These are phyloP conservation scores for Poa annua DNA, from an alignment of 176 grass and related monocot genomes.

Conservation along the genomic window DNA sequence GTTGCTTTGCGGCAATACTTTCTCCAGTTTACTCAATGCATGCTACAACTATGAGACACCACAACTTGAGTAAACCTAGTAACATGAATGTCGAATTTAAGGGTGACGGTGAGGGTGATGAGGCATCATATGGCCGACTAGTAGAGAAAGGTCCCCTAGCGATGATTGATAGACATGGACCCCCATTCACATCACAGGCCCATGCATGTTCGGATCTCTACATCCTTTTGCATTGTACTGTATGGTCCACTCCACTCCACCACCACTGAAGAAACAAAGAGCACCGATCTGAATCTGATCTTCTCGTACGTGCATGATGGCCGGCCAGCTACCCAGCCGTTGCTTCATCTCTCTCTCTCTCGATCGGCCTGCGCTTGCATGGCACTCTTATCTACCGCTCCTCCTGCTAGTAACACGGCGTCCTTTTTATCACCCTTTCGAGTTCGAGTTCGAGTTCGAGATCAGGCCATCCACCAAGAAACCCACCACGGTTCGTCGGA, in stretches of 20 bases:
- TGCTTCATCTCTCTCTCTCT: no score
- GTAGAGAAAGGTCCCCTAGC: neutral
- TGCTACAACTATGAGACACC: no score
- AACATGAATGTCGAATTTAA: neutral
- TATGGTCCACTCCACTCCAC: neutral
- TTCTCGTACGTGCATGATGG: no score
- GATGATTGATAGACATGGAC: neutral
- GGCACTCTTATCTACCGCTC: no score
- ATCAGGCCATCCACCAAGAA: no score
- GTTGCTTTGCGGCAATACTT: neutral
- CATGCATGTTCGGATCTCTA: neutral
- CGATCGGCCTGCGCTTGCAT: no score
- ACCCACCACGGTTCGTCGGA: no score
- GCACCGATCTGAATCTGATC: neutral
- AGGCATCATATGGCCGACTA: neutral
- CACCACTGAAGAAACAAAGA: neutral
- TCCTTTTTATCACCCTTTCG: neutral
- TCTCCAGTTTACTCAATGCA: neutral
- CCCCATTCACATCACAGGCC: neutral
- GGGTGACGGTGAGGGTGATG: neutral
- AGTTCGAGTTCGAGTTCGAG: no score
- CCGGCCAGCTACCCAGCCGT: no score
- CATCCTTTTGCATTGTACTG: neutral
- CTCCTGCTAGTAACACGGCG: neutral
- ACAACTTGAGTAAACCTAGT: neutral